Evolutionary conservation across 2,329 filamentous ascomycete genomes (phyloP).

Genomic region (Hymenoscyphus albidus): DNA sequence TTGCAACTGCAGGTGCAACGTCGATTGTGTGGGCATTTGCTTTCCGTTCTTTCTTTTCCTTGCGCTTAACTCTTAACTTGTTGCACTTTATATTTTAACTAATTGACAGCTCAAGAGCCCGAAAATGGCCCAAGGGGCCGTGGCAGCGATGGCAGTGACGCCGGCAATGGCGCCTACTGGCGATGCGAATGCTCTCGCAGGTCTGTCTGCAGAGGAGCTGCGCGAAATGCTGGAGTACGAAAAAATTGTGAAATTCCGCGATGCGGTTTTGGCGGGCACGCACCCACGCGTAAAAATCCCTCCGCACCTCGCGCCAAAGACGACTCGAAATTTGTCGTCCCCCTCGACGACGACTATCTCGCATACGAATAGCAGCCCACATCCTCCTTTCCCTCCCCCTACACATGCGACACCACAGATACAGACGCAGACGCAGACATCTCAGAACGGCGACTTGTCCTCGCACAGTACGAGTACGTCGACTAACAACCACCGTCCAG

Average conservation of each 20-base stretch:
- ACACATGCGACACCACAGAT: slow-evolving; percentile 6
- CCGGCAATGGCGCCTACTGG: slow-evolving; percentile 25
- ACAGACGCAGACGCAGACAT: slow-evolving; percentile 6
- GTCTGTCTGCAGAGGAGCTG: slow-evolving; percentile 45
- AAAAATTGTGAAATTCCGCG: slow-evolving; percentile 75
- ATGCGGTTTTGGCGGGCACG: slow-evolving; percentile 74
- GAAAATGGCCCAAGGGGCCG: slow-evolving; percentile 37
- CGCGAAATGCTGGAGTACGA: slow-evolving; percentile 67
- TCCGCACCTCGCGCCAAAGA: slow-evolving; percentile 38
- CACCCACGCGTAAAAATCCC: slow-evolving; percentile 61
- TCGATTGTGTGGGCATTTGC: slow-evolving; percentile 13
- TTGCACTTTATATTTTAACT: slow-evolving; percentile 20
- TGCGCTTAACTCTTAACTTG: slow-evolving; percentile 9
- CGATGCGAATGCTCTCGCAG: slow-evolving; percentile 17
- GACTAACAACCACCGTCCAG: slow-evolving; percentile 28
- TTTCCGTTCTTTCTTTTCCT: slow-evolving; percentile 11
- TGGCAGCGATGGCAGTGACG: slow-evolving; percentile 30
- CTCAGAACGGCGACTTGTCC: slow-evolving; percentile 23
- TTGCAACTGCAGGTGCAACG: slow-evolving; percentile 4
- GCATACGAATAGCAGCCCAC: slow-evolving; percentile 10
- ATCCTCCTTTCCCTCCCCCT: slow-evolving; percentile 12
- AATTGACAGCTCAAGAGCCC: slow-evolving; percentile 19
- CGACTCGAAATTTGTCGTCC: slow-evolving; percentile 26
- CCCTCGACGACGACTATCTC: slow-evolving; percentile 26
- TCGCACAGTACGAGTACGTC: slow-evolving; percentile 27